Base-by-base conservation (phyloP, 2,329 filamentous ascomycete species). In the Didymella lethalis region DNA sequence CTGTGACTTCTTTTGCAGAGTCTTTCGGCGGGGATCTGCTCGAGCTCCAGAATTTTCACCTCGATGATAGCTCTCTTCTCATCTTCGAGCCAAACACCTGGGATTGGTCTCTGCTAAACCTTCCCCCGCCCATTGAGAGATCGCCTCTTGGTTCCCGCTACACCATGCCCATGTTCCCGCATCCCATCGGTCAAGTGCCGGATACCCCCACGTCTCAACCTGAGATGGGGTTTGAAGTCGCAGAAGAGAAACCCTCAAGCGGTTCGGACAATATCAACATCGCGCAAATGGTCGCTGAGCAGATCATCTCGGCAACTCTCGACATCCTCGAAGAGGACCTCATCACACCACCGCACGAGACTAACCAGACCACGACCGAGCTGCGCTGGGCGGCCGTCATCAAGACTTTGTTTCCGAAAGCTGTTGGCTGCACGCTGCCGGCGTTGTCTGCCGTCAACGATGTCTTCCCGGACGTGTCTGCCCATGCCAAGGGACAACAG, bases 221-320 rank as follows among this genome's bases (percentile, higher is more conserved):
- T 14, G 75, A 76, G 32, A 40, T 66, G 14, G 48, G 49, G 5
- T 61, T 66, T 7, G 72, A 75, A 3, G 20, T 61, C 12, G 54
- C 61, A 25, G 74, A 76, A 2, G 73, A 76, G 25, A 72, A 66
- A 51, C 62, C 65, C 1, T 31, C 73, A 45, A 75, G 67, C 52
- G 86, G 88, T 54, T 83, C 86, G 2, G 87, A 90, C 40, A 81
- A 85, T 58, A 86, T 92, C 32, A 85, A 86, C 50, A 82, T 90
- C 26, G 89, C 88, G 0, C 90, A 92, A 67, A 84, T 91, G 36
- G 77, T 92, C n/a, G 88, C 88, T 2, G 88, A 91, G 59, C 90
- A 92, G 70, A 84, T 88, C 23, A 82, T 86, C 2, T 85, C 82
- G 10, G 84, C 86, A 4, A 80, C 77, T 1, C 62, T 76, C 10